A percentile compares a stretch with the other conserved stretches of the same genome.
These are phyloP conservation scores for Paraconiothyrium brasiliense DNA, from an alignment of 2,329 filamentous ascomycete genomes.

Conservation along the genomic window DNA sequence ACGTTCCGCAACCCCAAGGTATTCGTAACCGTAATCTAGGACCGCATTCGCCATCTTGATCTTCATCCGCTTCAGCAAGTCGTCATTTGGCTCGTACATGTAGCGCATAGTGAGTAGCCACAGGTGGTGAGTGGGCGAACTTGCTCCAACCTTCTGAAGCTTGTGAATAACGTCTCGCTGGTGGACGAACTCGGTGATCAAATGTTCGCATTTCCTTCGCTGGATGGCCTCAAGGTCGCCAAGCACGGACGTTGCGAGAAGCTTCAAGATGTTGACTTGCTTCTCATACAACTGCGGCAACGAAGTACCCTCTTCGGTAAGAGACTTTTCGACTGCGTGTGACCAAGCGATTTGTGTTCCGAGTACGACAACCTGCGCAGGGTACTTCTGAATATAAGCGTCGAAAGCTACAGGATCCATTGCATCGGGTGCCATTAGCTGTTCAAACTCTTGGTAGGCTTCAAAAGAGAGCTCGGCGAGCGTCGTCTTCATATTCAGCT, in stretches of 20 bases:
- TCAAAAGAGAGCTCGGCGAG: conserved; percentile 90
- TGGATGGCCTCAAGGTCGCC: conserved; percentile 87
- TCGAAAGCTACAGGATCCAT: conserved; percentile 77
- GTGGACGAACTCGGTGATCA: conserved; percentile 98
- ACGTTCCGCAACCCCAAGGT: conserved; percentile 93
- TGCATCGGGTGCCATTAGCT: conserved; percentile 75
- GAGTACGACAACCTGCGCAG: conserved; percentile 94
- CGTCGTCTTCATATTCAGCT: conserved; percentile 92
- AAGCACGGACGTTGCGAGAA: conserved; percentile 88
- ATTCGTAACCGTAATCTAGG: conserved; percentile 97
- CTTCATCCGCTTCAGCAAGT: conserved; percentile 81
- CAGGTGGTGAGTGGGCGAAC: conserved; percentile 79
- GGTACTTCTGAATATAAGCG: conserved; percentile 83
- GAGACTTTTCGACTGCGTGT: conserved; percentile 79
- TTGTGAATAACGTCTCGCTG: conserved; percentile 94
- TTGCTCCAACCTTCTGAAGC: conserved; percentile 78
- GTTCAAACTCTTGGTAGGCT: conserved; percentile 82
- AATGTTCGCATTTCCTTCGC: conserved; percentile 96
- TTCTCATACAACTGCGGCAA: conserved; percentile 79
- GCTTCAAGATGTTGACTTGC: conserved; percentile 83
- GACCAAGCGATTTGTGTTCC: conserved; percentile 96
- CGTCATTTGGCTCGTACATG: conserved; percentile 83
- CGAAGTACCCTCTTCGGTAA: conserved; percentile 75
- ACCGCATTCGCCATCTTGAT: conserved; percentile 98
- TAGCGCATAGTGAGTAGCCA: conserved; percentile 99